Conservation (phyloP, 2,329 filamentous ascomycete genomes). For the Ambrosiella beaveri region DNA sequence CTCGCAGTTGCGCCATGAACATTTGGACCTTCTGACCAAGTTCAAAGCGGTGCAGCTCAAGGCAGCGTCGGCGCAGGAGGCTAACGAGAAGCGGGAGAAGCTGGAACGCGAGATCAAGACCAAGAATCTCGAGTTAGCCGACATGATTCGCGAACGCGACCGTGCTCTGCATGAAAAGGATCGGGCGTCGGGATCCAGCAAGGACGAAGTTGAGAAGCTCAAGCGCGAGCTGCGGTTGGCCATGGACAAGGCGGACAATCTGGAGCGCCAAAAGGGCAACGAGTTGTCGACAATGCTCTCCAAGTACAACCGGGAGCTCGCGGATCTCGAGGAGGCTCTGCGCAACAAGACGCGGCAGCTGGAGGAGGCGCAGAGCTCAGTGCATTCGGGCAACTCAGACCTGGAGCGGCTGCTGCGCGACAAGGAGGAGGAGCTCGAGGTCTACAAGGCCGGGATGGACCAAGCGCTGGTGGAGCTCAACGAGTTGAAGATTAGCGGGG, state of each 20-base stretch:
- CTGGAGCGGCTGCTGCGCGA: conserved; percentile 73
- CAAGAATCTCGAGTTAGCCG: conserved; percentile 94
- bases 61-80: conserved; percentile 90
- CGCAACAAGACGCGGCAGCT: conserved; percentile 73
- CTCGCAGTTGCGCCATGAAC: conserved; percentile 86
- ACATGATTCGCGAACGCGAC: conserved; percentile 96
- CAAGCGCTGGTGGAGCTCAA: conserved; percentile 86
- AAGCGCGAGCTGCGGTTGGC: conserved; percentile 88
- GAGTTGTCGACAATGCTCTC: conserved; percentile 88
- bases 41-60: conserved; percentile 95
- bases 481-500: conserved; percentile 55
- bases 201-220: conserved; percentile 86
- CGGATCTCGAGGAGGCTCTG: conserved; percentile 84
- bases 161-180: conserved; percentile 88
- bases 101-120: conserved; percentile 96
- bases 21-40: conserved; percentile 84
- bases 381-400: conserved; percentile 67
- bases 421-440: conserved; percentile 94
- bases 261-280: conserved; percentile 82
- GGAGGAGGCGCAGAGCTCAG: conserved; percentile 64
- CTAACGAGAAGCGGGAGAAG: conserved; percentile 86
- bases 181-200: conserved; percentile 65
- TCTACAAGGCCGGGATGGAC: conserved; percentile 96
- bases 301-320: conserved; percentile 94
- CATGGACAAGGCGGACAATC: conserved; percentile 75